A percentile compares a stretch with the other conserved stretches of the same genome.
Evolutionary conservation across 1,139 yeast genomes (phyloP).

Genomic region (Lodderomyces elongisporus): DNA sequence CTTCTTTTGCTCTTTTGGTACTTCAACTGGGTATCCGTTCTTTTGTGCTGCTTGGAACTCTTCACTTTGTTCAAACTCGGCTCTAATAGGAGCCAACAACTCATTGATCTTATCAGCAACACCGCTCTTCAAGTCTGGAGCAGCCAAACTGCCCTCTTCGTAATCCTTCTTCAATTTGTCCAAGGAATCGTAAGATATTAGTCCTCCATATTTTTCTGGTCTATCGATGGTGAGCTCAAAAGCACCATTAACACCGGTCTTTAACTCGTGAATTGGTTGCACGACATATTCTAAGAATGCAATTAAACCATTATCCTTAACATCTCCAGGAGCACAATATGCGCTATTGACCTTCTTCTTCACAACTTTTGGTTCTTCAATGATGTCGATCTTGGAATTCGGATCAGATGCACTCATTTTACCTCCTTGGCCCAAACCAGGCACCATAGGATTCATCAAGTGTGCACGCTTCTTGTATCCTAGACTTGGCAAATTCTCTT

Average conservation of each 20-base stretch:
- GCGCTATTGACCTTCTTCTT: conserved; percentile 91
- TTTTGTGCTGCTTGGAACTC: conserved; percentile 73
- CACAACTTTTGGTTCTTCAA: conserved; percentile 84
- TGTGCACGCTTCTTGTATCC: conserved; percentile 98
- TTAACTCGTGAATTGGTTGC: conserved; percentile 79
- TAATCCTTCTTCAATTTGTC: conserved; percentile 72
- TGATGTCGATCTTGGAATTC: conserved; percentile 87
- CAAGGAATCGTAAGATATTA: conserved; percentile 64
- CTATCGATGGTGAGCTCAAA: conserved; percentile 74
- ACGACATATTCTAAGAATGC: conserved; percentile 81
- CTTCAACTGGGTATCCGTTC: conserved; percentile 82
- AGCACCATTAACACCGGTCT: conserved; percentile 45
- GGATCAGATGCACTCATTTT: conserved; percentile 99
- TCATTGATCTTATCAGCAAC: conserved; percentile 78
- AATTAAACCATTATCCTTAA: conserved; percentile 85
- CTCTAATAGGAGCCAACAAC: conserved; percentile 80
- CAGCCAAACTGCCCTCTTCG: conserved; percentile 68
- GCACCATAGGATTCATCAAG: conserved; percentile 98
- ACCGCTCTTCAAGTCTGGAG: conserved; percentile 92
- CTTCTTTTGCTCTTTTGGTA: conserved; percentile 58
- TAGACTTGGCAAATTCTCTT: conserved; percentile 78
- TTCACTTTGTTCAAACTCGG: conserved; percentile 52
- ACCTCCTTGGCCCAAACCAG: conserved; percentile 95
- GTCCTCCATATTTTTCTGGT: conserved; percentile 97
- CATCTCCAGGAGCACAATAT: conserved; percentile 92